A percentile compares a stretch with the other conserved stretches of the same genome.
Evolutionary conservation across 352 stramenopile species (phyloP).

Genomic region (Globisporangium barbulae): DNA sequence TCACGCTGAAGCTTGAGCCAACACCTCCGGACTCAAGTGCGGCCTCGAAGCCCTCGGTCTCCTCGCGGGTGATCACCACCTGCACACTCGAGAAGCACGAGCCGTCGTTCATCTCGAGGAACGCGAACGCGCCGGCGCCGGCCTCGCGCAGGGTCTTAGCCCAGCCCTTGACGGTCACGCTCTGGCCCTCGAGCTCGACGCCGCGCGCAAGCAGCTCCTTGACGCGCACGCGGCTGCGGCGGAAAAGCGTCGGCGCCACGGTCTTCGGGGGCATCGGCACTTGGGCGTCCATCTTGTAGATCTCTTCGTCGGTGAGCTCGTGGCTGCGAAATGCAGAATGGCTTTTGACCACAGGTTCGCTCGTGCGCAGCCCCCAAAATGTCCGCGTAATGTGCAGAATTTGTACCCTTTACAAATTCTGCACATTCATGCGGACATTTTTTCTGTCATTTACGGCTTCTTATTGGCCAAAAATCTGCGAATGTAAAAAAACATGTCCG

Average conservation of each 20-base stretch:
- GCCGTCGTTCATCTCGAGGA: conserved; percentile 95
- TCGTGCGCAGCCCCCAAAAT: neutral
- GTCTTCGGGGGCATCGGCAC: conserved; percentile 39
- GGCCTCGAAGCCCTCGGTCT: conserved; percentile 77
- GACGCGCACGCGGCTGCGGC: conserved; percentile 77
- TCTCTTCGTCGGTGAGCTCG: neutral
- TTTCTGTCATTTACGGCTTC: no score
- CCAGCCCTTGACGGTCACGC: conserved; percentile 93
- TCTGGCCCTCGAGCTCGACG: conserved; percentile 71
- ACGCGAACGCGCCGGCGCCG: conserved; percentile 88
- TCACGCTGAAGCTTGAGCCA: conserved; percentile 81
- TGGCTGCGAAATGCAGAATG: conserved; percentile 10
- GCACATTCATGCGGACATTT: neutral
- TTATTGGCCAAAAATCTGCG: no score
- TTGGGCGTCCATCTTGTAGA: conserved; percentile 42
- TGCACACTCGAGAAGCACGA: conserved; percentile 88
- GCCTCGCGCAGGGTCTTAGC: conserved; percentile 89
- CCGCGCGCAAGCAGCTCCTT: conserved; percentile 76
- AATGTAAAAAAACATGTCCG: no score
- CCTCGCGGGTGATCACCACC: conserved; percentile 78
- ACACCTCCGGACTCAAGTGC: conserved; percentile 78
- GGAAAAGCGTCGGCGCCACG: conserved; percentile 60
- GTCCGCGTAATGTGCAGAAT: no score
- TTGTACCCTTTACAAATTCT: neutral
- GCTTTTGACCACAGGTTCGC: conserved; percentile 7